Conservation (phyloP, 805 yeast genomes). For the Wickerhamomyces pijperi region DNA sequence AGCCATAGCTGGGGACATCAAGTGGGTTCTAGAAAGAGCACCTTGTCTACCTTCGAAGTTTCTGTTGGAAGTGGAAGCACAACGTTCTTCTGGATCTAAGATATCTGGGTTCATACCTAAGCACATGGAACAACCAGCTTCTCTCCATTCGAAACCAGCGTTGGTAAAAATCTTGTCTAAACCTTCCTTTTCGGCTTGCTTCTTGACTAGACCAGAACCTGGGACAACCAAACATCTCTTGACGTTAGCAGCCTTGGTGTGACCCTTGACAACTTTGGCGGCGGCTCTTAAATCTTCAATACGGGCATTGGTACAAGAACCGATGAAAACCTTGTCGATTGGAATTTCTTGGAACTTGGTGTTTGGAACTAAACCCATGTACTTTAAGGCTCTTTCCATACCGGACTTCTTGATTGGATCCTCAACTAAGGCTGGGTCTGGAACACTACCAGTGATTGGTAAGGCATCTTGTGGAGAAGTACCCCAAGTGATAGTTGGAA, state of each 20-base stretch:
- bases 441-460: conserved; percentile 84
- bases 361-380: conserved; percentile 85
- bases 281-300: conserved; percentile 95
- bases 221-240: conserved; percentile 88
- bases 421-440: conserved; percentile 68
- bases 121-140: conserved; percentile 99
- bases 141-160: conserved; percentile 98
- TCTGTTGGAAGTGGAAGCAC: conserved; percentile 98
- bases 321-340: conserved; percentile 92
- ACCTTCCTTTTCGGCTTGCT: conserved; percentile 92
- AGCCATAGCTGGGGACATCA: conserved; percentile 99
- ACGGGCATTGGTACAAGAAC: conserved; percentile 96
- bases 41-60: conserved; percentile 99
- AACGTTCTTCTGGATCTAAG: conserved; percentile 87
- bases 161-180: conserved; percentile 79
- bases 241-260: conserved; percentile 72
- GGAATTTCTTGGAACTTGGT: conserved; percentile 64
- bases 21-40: conserved; percentile 87
- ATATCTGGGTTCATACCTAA: conserved; percentile 99
- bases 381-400: conserved; percentile 82
- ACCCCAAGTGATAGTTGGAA: conserved; percentile 99
- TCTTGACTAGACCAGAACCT: conserved; percentile 91
- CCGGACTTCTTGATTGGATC: conserved; percentile 73
- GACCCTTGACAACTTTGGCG: conserved; percentile 85
- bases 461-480: conserved; percentile 98